These are phyloP conservation scores for Colletotrichum orchidophilum DNA, from an alignment of 2,329 filamentous ascomycete species.

Conservation along the genomic window DNA sequence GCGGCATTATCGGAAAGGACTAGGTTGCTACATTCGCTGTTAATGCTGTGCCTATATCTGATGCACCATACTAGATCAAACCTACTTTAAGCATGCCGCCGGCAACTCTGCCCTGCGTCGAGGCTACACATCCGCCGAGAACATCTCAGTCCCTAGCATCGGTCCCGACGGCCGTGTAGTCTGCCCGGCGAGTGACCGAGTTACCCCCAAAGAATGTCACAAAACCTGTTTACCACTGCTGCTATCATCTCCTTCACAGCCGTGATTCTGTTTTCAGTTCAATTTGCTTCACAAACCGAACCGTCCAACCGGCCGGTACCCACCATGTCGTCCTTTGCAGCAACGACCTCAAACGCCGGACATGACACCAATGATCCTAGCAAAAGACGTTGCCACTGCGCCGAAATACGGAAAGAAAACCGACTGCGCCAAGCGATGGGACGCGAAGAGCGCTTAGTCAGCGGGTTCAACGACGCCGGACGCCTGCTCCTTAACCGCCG, in stretches of 20 bases:
- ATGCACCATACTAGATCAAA: neutral
- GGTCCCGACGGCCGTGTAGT: neutral
- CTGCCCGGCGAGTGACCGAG: neutral
- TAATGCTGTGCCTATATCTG: neutral
- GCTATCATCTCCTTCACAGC: neutral
- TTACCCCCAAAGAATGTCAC: neutral
- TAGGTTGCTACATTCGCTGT: neutral
- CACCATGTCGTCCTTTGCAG: neutral
- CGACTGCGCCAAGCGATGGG: neutral
- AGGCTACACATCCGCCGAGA: neutral
- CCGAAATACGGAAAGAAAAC: neutral
- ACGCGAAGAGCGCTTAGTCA: neutral
- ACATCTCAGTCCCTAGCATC: neutral
- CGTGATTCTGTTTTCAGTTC: neutral
- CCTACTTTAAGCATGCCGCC: neutral
- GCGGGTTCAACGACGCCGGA: neutral
- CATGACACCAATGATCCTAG: too few species aligned
- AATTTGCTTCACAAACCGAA: neutral
- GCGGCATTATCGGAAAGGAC: neutral
- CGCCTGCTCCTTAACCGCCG: neutral
- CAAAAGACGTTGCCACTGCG: neutral
- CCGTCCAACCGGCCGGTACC: neutral
- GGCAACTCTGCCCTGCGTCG: neutral
- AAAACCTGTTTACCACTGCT: neutral
- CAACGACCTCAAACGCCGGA: neutral